phyloP scores from a whole-genome alignment of 2,329 filamentous ascomycete species.

The Didymella glomerata region DNA sequence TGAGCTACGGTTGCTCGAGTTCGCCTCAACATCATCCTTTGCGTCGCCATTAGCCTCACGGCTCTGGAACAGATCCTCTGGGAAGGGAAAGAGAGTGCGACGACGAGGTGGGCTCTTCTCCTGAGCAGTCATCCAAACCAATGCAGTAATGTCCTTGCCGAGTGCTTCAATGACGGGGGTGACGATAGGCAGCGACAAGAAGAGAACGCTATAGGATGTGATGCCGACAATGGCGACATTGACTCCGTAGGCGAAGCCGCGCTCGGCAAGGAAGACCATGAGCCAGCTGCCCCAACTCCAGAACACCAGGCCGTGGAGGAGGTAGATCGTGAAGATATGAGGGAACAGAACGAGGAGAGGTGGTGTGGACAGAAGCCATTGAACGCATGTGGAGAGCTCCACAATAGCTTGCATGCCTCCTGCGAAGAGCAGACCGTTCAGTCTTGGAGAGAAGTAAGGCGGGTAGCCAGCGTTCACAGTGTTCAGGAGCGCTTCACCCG shows the following conservation, averaged over 20 bases:
- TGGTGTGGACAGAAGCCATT: conserved; percentile 54
- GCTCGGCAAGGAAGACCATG: conserved; percentile 45
- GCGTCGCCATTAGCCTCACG: conserved; percentile 18
- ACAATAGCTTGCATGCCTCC: conserved; percentile 50
- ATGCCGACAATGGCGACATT: conserved; percentile 49
- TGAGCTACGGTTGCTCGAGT: conserved; percentile 10
- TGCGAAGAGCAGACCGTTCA: conserved; percentile 56
- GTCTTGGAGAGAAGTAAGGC: conserved; percentile 55
- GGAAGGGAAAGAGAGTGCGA: conserved; percentile 47
- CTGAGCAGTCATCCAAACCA: conserved; percentile 49
- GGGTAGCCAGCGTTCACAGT: conserved; percentile 52
- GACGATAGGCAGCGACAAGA: conserved; percentile 46
- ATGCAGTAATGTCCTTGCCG: conserved; percentile 51
- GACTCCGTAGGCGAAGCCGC: conserved; percentile 45
- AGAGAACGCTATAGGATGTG: conserved; percentile 48
- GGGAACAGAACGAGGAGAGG: conserved; percentile 56
- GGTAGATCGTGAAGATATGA: conserved; percentile 61
- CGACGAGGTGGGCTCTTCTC: conserved; percentile 47
- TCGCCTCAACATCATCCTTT: conserved; percentile 21
- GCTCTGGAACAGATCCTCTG: conserved; percentile 27
- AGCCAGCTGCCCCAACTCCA: conserved; percentile 53
- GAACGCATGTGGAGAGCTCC: conserved; percentile 48
- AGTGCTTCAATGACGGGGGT: conserved; percentile 52
- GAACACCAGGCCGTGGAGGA: conserved; percentile 60
- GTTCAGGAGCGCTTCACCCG: conserved; percentile 50